Evolutionary conservation across 2,329 filamentous ascomycete genomes (phyloP).

Genomic region (Byssothecium circinans): DNA sequence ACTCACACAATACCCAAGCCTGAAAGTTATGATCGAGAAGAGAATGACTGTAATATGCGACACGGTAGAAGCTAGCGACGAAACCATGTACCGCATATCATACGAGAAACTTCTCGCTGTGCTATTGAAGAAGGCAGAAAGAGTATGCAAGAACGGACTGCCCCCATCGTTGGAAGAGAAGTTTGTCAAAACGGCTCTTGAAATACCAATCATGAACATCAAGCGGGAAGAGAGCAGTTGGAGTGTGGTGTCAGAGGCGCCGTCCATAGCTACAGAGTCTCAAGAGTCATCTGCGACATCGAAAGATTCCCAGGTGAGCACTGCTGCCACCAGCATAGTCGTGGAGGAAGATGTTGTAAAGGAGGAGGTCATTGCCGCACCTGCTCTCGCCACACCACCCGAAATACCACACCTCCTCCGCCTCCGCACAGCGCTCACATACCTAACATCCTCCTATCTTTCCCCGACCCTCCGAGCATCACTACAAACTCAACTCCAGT

Average conservation of each 20-base stretch:
- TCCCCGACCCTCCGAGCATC: constrained; percentile 42
- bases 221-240: constrained; percentile 58
- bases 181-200: constrained; percentile 75
- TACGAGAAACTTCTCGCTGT: constrained; percentile 68
- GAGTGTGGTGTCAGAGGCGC: constrained; percentile 20
- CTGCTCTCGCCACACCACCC: constrained; percentile 30
- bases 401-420: constrained; percentile 63
- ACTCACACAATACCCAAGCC: constrained; percentile 47
- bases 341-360: constrained; percentile 13
- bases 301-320: constrained; percentile 20
- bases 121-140: constrained; percentile 70
- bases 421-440: constrained; percentile 64
- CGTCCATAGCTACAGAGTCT: constrained; percentile 13
- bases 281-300: constrained; percentile 24
- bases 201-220: constrained; percentile 72
- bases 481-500: constrained; percentile 48
- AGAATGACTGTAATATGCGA: constrained; percentile 76
- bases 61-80: constrained; percentile 77
- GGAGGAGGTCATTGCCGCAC: constrained; percentile 16
- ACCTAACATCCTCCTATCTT: constrained; percentile 66
- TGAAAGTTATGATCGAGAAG: constrained; percentile 56
- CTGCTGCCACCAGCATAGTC: constrained; percentile 14
- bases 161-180: constrained; percentile 82
- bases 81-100: constrained; percentile 81
- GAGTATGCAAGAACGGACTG: constrained; percentile 65